These are phyloP conservation scores for Delphinella strobiligena DNA, from an alignment of 2,329 filamentous ascomycete species.

Conservation along the genomic window DNA sequence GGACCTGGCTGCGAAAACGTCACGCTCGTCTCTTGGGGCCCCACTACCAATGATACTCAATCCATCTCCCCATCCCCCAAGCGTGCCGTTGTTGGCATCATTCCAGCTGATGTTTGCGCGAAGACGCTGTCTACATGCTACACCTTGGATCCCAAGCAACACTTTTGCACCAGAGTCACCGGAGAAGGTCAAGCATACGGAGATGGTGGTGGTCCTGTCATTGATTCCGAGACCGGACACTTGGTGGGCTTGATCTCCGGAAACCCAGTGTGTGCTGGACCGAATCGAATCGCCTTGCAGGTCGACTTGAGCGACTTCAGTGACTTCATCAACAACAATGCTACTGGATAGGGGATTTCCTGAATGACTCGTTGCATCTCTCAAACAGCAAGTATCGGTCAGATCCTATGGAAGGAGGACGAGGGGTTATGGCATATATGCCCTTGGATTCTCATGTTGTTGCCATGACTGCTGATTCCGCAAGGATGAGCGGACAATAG, in stretches of 20 bases:
- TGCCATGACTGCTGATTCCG: too few species aligned
- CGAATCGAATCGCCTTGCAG: conserved; percentile 2
- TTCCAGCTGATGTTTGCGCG: neutral
- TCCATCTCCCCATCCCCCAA: conserved; percentile 1
- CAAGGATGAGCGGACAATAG: too few species aligned
- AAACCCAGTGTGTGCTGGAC: conserved; percentile 5
- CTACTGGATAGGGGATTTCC: neutral
- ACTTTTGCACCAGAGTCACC: conserved; percentile 4
- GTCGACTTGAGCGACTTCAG: conserved; percentile 1
- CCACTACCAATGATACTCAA: conserved; percentile 3
- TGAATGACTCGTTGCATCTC: too few species aligned
- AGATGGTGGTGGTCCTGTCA: conserved; percentile 7
- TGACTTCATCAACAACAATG: conserved; percentile 4
- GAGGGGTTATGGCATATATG: too few species aligned
- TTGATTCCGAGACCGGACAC: conserved; percentile 2
- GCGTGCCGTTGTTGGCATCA: neutral
- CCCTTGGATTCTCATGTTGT: too few species aligned
- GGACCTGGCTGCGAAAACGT: neutral
- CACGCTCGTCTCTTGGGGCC: conserved; percentile 7
- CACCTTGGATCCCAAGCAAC: conserved; percentile 1
- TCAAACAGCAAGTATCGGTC: too few species aligned
- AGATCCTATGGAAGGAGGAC: too few species aligned
- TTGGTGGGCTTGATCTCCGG: conserved; percentile 7
- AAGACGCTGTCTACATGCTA: conserved; percentile 5
- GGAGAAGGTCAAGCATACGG: conserved; percentile 4